Percentiles rank a stretch among this genome's conserved stretches.
phyloP scores from a whole-genome alignment of 2,329 filamentous ascomycete species.

The Lasiodiplodia sp. region DNA sequence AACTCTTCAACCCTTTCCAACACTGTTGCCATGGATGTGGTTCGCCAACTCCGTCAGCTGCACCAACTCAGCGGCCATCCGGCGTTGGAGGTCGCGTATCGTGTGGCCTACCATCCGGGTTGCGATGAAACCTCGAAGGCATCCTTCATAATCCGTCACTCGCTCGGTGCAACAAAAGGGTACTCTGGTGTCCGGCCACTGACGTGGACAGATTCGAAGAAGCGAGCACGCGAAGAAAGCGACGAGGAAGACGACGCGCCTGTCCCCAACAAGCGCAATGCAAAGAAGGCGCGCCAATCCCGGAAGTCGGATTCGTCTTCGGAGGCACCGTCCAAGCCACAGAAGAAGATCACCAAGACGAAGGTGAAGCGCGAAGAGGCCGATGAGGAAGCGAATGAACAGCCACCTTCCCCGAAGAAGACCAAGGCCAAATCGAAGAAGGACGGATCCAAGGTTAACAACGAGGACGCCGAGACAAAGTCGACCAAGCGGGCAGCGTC shows the following conservation, averaged over 20 bases:
- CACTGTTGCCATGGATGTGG: background rate
- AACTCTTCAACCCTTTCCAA: background rate
- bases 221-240: constrained; percentile 21
- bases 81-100: background rate
- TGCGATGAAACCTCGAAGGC: background rate
- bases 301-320: constrained; percentile 30
- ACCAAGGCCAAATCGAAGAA: constrained; percentile 23
- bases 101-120: no score
- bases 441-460: background rate
- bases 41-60: background rate
- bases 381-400: constrained; percentile 28
- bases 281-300: constrained; percentile 33
- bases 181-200: background rate
- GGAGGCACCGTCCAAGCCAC: constrained; percentile 32
- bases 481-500: constrained; percentile 5
- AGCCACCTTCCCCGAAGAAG: constrained; percentile 24
- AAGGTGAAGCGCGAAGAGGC: constrained; percentile 33
- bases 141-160: background rate
- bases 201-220: constrained; percentile 19
- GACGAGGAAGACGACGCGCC: constrained; percentile 43
- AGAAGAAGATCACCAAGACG: constrained; percentile 34
- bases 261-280: constrained; percentile 45
- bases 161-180: no score
- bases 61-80: background rate
- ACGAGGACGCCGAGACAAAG: background rate